A percentile compares a stretch with the other conserved stretches of the same genome.
Evolutionary conservation across 2,329 filamentous ascomycete genomes (phyloP).

Genomic region (Bipolaris cookei): DNA sequence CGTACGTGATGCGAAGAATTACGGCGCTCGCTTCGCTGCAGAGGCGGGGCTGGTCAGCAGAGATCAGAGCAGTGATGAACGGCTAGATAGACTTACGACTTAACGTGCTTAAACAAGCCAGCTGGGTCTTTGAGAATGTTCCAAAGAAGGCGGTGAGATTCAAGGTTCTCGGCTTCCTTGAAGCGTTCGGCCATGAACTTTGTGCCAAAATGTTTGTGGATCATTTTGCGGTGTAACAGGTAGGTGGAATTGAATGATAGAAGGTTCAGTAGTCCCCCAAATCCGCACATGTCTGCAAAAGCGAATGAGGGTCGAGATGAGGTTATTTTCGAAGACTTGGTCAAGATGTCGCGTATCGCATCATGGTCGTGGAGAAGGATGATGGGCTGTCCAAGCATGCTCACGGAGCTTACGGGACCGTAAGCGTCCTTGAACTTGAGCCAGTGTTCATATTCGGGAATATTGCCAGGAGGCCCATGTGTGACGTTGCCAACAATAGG

Average conservation of each 20-base stretch:
- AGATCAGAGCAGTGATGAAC: not conserved
- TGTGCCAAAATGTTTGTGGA: not conserved
- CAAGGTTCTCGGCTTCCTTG: not conserved
- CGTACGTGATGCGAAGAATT: not conserved
- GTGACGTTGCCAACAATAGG: constrained; percentile 59
- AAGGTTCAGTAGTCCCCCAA: not conserved
- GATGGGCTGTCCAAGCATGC: constrained; percentile 32
- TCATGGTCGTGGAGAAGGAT: constrained; percentile 24
- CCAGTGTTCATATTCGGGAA: constrained; percentile 53
- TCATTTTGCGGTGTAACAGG: not conserved
- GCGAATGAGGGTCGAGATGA: not conserved
- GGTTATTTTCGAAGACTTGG: not conserved
- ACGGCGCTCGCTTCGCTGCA: not conserved
- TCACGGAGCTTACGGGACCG: constrained; percentile 34
- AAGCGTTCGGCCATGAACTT: not conserved
- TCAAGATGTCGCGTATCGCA: not conserved
- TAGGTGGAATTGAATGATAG: not conserved
- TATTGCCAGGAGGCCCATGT: constrained; percentile 53
- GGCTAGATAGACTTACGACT: not conserved
- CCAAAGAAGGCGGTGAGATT: not conserved
- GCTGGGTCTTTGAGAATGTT: not conserved
- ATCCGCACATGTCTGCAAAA: not conserved
- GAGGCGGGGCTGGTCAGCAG: not conserved
- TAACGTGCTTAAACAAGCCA: not conserved
- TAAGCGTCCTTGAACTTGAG: constrained; percentile 50